Base-by-base conservation (phyloP, 2,329 filamentous ascomycete species). In the Diaporthe citri region DNA sequence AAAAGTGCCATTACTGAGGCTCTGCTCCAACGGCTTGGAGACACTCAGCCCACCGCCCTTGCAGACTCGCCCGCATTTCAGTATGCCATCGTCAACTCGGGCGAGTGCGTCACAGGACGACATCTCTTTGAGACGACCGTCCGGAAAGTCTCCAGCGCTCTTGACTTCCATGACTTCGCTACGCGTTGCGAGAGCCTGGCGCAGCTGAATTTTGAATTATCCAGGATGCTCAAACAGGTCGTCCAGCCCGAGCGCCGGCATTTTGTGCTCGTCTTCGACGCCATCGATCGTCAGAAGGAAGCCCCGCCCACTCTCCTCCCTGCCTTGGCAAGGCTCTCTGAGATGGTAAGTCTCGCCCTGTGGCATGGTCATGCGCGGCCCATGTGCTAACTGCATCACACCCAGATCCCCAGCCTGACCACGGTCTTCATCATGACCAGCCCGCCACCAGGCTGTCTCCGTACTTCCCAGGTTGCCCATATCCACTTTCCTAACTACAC, bases 261-360 rank as follows among this genome's bases (percentile, higher is more conserved):
- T 77, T 95, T 98, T 79, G 92, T 96, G 12, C 84, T 98, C 74
- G 94, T 98, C 15, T 89, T 98, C 77, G 97, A 98, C 85, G 94
- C 92, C 15, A 93, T 98, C 74, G 96, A 98, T 82, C 90, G 89
- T 77, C 94, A 98, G 82, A 89, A 93, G 80, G 96, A 98, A 80
- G 91, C 93, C 8, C 91, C 94, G 8, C 89, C 91, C 3, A 97
- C 95, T 1, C 85, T 98, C 20, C 85, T 98, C 6, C 92, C 96
- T 43, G 95, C 94, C 17, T 85, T 99, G 76, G 94, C 94, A 31
- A 90, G 96, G 76, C 83, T 99, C 28, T 93, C 94, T 20, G 95
- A 98, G 83, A 89, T 93, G 76, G 94, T 97, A 85, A 79, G 92
- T 59, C 48, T 52, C 64, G 31, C 48, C 46, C 34, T 51, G 28